Conservation (phyloP, 2,329 filamentous ascomycete genomes). For the Aspergillus sp. region DNA sequence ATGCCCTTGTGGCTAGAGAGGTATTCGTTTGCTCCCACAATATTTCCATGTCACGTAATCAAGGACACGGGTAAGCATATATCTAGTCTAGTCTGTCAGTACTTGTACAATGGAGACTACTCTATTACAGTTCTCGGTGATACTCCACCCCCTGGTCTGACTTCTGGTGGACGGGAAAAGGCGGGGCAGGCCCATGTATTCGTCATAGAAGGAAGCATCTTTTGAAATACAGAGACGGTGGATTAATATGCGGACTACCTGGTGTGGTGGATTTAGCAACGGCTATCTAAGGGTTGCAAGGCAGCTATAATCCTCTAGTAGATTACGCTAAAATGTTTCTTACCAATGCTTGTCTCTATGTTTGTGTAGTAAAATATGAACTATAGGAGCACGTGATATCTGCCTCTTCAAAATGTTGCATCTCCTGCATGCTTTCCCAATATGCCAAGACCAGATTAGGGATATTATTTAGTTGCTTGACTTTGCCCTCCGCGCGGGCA, state of each 20-base stretch:
- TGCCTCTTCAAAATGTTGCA: neutral
- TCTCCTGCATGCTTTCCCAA: neutral
- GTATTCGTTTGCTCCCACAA: neutral
- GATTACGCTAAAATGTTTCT: neutral
- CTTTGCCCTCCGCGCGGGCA: neutral
- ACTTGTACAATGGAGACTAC: slow-evolving; percentile 6
- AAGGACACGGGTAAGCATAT: slow-evolving; percentile 1
- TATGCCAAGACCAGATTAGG: neutral
- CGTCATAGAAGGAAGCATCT: neutral
- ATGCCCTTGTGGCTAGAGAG: too few relatives aligned
- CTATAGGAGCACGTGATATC: neutral
- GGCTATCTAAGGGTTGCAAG: slow-evolving; percentile 8
- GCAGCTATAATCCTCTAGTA: neutral
- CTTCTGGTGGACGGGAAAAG: slow-evolving; percentile 4
- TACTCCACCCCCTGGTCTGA: neutral
- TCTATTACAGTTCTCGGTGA: neutral
- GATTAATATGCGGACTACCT: slow-evolving; percentile 3
- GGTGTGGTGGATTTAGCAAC: slow-evolving; percentile 3
- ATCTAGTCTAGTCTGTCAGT: slow-evolving; percentile 12
- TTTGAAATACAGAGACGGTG: slow-evolving; percentile 1
- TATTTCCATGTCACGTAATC: neutral
- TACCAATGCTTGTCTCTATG: neutral
- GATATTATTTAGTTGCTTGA: slow-evolving; percentile 7
- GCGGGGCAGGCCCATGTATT: neutral
- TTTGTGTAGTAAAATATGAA: slow-evolving; percentile 1